Percentiles rank a stretch among this genome's conserved stretches.
These are phyloP conservation scores for Solanum hybrid DNA, from an alignment of 305 asterid species.

Conservation along the genomic window DNA sequence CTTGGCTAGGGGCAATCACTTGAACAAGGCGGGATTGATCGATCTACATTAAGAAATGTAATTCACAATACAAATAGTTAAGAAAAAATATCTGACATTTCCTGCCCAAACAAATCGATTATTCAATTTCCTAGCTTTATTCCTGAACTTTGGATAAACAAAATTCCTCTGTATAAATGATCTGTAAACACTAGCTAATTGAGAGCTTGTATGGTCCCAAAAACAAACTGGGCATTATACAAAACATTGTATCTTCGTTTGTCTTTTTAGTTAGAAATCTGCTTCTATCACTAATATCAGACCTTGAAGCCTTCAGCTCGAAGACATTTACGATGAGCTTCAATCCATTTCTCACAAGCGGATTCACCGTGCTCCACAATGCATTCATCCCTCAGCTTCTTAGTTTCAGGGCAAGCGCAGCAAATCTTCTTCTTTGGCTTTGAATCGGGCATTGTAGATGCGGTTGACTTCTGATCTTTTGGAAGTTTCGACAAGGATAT, in stretches of 20 bases:
- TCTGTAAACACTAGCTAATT: not conserved
- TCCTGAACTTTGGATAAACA: not conserved
- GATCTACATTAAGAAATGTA: not conserved
- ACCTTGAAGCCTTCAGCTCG: slow-evolving; percentile 94
- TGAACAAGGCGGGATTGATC: not conserved
- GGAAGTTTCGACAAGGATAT: slow-evolving; percentile 29
- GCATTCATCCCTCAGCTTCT: slow-evolving; percentile 85
- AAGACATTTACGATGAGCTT: slow-evolving; percentile 82
- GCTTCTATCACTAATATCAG: slow-evolving; percentile 16
- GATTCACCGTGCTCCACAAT: slow-evolving; percentile 75
- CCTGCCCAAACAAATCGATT: not conserved
- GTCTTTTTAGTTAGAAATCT: not conserved
- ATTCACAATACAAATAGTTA: not conserved
- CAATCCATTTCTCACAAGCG: slow-evolving; percentile 78
- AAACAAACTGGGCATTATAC: not conserved
- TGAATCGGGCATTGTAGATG: slow-evolving; percentile 28
- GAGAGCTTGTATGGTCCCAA: not conserved
- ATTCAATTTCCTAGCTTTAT: not conserved
- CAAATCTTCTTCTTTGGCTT: slow-evolving; percentile 95
- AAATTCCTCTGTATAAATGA: not conserved
- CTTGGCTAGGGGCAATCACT: not conserved
- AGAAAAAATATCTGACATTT: not conserved
- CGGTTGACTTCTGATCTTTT: slow-evolving; percentile 40
- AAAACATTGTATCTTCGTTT: not conserved
- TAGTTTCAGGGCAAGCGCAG: slow-evolving; percentile 95